Evolutionary conservation across 352 stramenopile species (phyloP), one percentile per base, ranked within the genome.

Genomic region (Globisporangium nunn): DNA sequence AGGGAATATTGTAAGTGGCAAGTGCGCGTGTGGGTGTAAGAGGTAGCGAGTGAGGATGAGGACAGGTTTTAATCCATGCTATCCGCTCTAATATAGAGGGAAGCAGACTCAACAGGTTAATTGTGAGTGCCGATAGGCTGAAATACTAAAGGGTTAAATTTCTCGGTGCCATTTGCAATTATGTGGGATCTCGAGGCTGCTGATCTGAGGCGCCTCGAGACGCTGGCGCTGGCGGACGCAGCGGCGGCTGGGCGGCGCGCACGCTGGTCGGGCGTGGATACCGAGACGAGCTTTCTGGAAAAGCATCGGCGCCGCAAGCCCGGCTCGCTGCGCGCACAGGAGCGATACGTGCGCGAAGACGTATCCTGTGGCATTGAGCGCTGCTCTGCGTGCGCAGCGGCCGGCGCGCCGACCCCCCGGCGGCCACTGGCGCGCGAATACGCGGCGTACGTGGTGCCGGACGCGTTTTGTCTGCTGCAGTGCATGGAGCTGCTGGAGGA

Each of bases 401-500:
- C 68, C 59, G 67, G 31, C 6, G 67, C 41, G 39, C 44, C 11
- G 54, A 50, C 29, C 2, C 68, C 62, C 11, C n/a, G 50, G 4
- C 64, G 72, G 5, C 52, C 70, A 15, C 54, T 91, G 18, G 57
- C 67, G 7, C 58, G 67, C 0, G 76, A 80, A 2, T 45, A 59
- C 4, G 68, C 69, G 14, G 73, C 87, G 64, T 81, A 86, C 50
- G 63, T 94, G 17, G 67, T 91, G 11, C 84, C 84, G 0, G 84
- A 94, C 54, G 78, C 81, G 15, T 75, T 88, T 29, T 72, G 70
- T 44, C 53, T 94, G 48, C 43, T 90, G 47, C 78, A 87, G 62
- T 88, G 81, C 53, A 81, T 94, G 72, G 81, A 91, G 62, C 67
- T 94, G 15, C 58, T 91, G 15, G 73, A 89, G 43, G 72, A 88